Evolutionary conservation across 2,329 filamentous ascomycete genomes (phyloP).

Genomic region (Botryotinia calthae): DNA sequence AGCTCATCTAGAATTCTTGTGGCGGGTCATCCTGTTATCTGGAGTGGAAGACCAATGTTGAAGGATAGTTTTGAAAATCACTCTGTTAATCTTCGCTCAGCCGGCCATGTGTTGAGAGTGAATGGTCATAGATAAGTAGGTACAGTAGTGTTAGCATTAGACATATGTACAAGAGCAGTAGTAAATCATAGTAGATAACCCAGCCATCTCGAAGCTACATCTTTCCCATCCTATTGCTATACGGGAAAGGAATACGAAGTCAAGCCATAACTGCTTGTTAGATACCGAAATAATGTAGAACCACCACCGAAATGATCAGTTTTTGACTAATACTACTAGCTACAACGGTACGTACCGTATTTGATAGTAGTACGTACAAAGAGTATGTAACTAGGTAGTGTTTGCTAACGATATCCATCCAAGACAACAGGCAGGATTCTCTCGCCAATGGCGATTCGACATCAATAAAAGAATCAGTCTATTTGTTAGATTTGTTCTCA

Average conservation of each 20-base stretch:
- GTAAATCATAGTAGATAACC: not conserved
- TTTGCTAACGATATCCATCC: conserved; percentile 9
- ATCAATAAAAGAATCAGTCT: not conserved
- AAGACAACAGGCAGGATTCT: not conserved
- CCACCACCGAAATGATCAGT: not conserved
- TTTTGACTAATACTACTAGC: not conserved
- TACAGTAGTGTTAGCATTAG: not conserved
- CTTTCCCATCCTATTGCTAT: not conserved
- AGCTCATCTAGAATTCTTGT: conserved; percentile 14
- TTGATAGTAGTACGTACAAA: conserved; percentile 1
- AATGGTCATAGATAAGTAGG: not conserved
- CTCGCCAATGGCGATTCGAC: not conserved
- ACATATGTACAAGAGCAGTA: not conserved
- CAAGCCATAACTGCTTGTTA: not conserved
- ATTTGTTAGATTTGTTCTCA: conserved; percentile 18
- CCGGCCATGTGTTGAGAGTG: not conserved
- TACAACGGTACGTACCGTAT: not conserved
- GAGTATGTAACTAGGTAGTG: not conserved
- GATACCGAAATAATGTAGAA: not conserved
- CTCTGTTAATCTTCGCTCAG: conserved; percentile 13
- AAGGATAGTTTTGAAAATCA: not conserved
- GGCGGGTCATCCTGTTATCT: conserved; percentile 20
- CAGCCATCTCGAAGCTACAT: not conserved
- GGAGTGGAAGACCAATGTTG: not conserved
- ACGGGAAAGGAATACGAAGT: not conserved